phyloP scores from a whole-genome alignment of 1,284 basidiomycete genomes.

The Athelia sp. region DNA sequence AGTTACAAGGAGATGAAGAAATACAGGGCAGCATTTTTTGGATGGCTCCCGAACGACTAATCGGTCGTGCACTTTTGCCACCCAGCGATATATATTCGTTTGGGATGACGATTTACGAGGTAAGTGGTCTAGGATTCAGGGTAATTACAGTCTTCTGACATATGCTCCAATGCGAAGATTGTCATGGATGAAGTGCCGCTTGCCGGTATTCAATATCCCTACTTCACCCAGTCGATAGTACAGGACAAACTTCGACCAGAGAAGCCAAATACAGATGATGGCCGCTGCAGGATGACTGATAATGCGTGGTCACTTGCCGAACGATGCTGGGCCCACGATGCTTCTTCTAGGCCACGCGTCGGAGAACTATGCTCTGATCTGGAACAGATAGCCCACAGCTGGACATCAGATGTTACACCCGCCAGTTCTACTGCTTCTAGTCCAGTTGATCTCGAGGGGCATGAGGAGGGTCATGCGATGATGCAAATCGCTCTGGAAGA shows the following conservation, averaged over 20 bases:
- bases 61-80: neutral
- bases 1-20: neutral
- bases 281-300: neutral
- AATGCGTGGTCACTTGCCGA: neutral
- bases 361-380: neutral
- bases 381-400: no score
- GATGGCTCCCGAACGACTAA: neutral
- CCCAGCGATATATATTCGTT: neutral
- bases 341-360: neutral
- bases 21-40: neutral
- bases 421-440: no score
- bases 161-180: neutral
- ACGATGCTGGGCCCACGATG: neutral
- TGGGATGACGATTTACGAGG: constrained; percentile 1
- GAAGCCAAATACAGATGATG: neutral
- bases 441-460: no score
- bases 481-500: no score
- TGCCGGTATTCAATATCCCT: neutral
- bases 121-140: neutral
- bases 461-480: no score
- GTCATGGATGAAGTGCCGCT: neutral
- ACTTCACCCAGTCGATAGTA: neutral
- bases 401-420: no score
- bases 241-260: neutral
- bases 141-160: neutral